phyloP scores from a whole-genome alignment of 2,329 filamentous ascomycete genomes.

The Exophiala mesophila region DNA sequence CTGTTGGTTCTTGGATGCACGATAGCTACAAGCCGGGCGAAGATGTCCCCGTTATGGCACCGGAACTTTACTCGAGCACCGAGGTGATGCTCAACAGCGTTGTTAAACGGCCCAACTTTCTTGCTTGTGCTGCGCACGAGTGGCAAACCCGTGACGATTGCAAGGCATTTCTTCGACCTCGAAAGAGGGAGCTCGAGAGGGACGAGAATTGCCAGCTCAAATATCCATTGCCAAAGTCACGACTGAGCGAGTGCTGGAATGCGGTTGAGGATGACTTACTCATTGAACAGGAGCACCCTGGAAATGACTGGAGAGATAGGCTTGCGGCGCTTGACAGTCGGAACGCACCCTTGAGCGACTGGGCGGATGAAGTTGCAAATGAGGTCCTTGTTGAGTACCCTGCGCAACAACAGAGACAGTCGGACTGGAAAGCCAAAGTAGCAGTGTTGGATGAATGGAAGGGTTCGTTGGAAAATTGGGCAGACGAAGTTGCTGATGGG shows the following conservation, averaged over 20 bases:
- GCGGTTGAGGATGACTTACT: not conserved
- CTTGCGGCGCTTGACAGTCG: not conserved
- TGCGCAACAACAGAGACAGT: too few species aligned
- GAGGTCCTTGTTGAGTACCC: too few species aligned
- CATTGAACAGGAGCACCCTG: too few species aligned
- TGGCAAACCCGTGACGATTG: not conserved
- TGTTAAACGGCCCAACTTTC: not conserved
- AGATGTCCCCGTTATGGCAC: not conserved
- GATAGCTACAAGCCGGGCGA: not conserved
- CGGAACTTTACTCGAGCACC: not conserved
- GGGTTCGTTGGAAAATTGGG: not conserved
- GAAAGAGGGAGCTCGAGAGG: not conserved
- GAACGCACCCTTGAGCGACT: not conserved
- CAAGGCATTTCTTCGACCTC: not conserved
- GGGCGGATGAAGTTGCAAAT: not conserved
- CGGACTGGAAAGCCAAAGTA: not conserved
- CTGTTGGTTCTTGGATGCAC: not conserved
- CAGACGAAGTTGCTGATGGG: not conserved
- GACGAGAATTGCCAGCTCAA: not conserved
- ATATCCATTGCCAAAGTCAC: not conserved
- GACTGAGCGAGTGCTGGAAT: not conserved
- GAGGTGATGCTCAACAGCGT: not conserved
- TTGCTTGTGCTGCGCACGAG: not conserved
- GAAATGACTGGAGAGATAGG: not conserved
- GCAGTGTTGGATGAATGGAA: not conserved